Base-by-base conservation (phyloP, 2,329 filamentous ascomycete species). In the Fusarium denticulatum region DNA sequence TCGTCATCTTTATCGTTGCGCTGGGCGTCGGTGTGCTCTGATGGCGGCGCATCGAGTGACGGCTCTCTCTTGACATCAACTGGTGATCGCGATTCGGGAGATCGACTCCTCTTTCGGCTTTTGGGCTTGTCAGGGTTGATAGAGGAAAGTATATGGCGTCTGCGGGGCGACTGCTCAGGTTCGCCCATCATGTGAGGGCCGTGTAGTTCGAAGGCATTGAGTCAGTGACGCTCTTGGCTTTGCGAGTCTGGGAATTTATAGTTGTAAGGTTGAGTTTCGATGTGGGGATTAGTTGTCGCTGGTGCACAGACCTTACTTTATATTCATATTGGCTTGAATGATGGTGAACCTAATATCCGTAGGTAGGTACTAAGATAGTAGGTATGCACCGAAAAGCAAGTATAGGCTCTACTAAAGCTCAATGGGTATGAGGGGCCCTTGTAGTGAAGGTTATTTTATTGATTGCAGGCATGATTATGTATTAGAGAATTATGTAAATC, bases 71-170 rank as follows among this genome's bases (percentile, higher is more conserved):
- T 61, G 57, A 43, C 42, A 15, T 69, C 66, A 45, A 61, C 55
- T 16, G 53, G 47, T 24, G 67, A 49, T 56, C 28, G 57, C n/a
- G 46, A 34, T 18, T 67, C 57, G 18, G 69, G 69, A n/a, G 63
- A 72, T 46, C 53, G 64, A 45, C 58, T 65, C 64, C 67, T 70
- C 40, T 58, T 56, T 60, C 60, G 60, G 55, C 56, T 64, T 46
- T 45, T 52, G 42, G 60, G 60, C 6, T 50, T 24, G 20, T 73
- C 70, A 1, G 69, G 83, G 69, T 87, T 86, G 74, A 86, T 85
- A 12, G 86, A 88, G 12, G 84, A 85, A 24, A 88, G 80, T 26
- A 88, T 86, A 49, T 85, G 85, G n/a, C 85, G 84, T 77, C 86
- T 79, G 72, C 79, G 81, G 36, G 83, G 81, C 32, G 83, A 84